Base-by-base conservation (phyloP, 352 stramenopile genomes). In the Plasmopara muralis region DNA sequence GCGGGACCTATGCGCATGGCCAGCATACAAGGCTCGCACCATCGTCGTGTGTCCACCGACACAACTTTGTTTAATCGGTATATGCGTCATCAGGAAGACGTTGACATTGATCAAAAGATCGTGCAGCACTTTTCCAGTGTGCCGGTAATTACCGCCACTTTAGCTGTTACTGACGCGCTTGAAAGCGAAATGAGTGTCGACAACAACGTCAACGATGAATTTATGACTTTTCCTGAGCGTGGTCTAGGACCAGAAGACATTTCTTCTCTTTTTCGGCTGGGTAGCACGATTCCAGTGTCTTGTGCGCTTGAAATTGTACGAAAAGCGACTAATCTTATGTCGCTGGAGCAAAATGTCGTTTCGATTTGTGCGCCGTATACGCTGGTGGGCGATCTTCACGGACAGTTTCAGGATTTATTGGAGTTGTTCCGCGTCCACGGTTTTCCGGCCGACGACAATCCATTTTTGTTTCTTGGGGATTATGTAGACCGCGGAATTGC, bases 371-470 rank as follows among this genome's bases (percentile, higher is more conserved):
- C 74, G 9, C 70, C 72, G 38, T 77, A 65, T 53, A 83, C 72
- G 38, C 62, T 85, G 8, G 70, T 82, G 33, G 84, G 84, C 15
- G 88, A 98, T 59, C 81, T 99, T 9, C 97, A 99, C 64, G 97
- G 97, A 15, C 97, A 99, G 57, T 99, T 99, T 68, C 98, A 98
- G 50, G 97, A 99, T 67, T 69, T 99, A 48, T 76, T 99, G 39
- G 62, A 81, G 47, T 72, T 88, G n/a, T 80, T 90, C 33, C 43
- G 61, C 5, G 70, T 84, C 5, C 66, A 87, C 33, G 76, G 75
- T 10, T 55, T 51, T 14, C 76, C 77, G 8, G 64, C 64, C n/a
- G 30, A 51, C 8, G 53, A 59, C 47, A 97, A 97, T 16, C 98
- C 98, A 58, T 99, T 99, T 74, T 76, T 99, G 41, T 99, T 99